Conservation (phyloP, 805 yeast species). For the Wickerhamomyces tratensis region DNA sequence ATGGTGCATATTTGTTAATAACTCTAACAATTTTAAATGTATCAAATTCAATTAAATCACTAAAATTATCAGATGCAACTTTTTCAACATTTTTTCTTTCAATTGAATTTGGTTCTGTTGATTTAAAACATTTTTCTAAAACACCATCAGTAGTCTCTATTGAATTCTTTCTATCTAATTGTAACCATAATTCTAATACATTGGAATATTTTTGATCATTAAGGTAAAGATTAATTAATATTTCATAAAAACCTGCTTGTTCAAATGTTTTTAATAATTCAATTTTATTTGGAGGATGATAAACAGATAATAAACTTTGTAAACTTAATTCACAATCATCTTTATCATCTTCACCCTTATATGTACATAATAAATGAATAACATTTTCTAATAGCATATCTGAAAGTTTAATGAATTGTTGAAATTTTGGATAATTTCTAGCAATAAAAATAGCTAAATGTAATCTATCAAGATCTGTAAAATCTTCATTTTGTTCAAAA, state of each 20-base stretch:
- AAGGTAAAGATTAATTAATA: constrained; percentile 47
- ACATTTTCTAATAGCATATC: constrained; percentile 44
- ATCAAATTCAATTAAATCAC: constrained; percentile 18
- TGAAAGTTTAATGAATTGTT: constrained; percentile 69
- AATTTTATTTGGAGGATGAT: constrained; percentile 47
- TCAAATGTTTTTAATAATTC: constrained; percentile 40
- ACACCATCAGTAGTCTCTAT: constrained; percentile 18
- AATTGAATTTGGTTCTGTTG: constrained; percentile 11
- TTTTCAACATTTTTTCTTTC: constrained; percentile 11
- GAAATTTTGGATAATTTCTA: constrained; percentile 73
- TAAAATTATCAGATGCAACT: constrained; percentile 8
- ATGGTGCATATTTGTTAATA: constrained; percentile 15
- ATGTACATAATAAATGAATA: constrained; percentile 39
- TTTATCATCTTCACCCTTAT: constrained; percentile 20
- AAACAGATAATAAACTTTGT: constrained; percentile 58
- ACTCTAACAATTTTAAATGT: constrained; percentile 18
- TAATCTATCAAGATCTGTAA: constrained; percentile 19
- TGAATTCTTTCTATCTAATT: constrained; percentile 17
- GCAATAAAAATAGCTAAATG: constrained; percentile 64
- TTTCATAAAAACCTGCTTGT: constrained; percentile 46
- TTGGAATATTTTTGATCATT: constrained; percentile 42
- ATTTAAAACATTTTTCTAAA: constrained; percentile 16
- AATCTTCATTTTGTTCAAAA: constrained; percentile 26
- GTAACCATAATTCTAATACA: constrained; percentile 45
- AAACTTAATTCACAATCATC: constrained; percentile 70